Conservation (phyloP, 768 basidiomycete species). For the Pisolithus microcarpus region DNA sequence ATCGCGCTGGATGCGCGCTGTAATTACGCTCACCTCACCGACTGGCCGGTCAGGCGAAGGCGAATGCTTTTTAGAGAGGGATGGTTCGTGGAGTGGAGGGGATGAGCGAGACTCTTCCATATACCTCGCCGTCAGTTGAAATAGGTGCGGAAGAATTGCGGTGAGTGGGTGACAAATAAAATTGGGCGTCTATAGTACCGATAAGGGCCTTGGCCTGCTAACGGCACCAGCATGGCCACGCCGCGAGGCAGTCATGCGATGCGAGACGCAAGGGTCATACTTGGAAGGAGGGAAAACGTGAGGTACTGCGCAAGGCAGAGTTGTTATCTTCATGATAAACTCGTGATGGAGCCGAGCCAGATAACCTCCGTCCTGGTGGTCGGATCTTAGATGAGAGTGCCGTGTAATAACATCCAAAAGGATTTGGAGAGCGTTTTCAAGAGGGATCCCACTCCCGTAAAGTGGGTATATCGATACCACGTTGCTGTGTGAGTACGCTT, state of each 20-base stretch:
- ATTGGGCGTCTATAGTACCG: slow-evolving; percentile 2
- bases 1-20: too few relatives aligned
- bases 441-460: too few relatives aligned
- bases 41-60: background rate
- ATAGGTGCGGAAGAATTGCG: slow-evolving; percentile 2
- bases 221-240: background rate
- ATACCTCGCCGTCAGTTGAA: background rate
- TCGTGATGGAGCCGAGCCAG: too few relatives aligned
- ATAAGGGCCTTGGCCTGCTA: background rate
- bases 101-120: background rate
- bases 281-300: too few relatives aligned
- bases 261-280: background rate
- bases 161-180: background rate
- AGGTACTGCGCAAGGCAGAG: too few relatives aligned
- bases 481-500: too few relatives aligned
- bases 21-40: background rate
- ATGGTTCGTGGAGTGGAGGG: background rate
- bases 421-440: too few relatives aligned
- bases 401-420: too few relatives aligned
- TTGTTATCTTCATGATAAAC: too few relatives aligned
- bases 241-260: slow-evolving; percentile 1
- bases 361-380: too few relatives aligned
- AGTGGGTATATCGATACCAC: too few relatives aligned
- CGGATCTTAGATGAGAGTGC: too few relatives aligned
- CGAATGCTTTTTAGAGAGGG: background rate